Evolutionary conservation across 345 rosid genomes (phyloP).

Genomic region (Geranium rotundifolium): DNA sequence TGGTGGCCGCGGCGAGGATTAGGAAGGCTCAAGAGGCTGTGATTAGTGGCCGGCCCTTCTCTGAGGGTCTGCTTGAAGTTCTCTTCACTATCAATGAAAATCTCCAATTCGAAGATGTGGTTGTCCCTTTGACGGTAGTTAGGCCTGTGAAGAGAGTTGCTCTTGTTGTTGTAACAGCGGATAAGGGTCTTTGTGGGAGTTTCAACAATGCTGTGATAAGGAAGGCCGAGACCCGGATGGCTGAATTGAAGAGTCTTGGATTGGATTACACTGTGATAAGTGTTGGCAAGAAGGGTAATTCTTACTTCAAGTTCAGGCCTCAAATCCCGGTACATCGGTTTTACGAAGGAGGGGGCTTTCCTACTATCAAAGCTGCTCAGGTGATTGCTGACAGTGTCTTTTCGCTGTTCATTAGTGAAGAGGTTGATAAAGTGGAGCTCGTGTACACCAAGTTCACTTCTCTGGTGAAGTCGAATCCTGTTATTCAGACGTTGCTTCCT

Average conservation of each 20-base stretch:
- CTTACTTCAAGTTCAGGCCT: slow-evolving; percentile 51
- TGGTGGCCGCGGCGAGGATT: slow-evolving; percentile 71
- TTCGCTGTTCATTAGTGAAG: slow-evolving; percentile 56
- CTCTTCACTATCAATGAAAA: slow-evolving; percentile 39
- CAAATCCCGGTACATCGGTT: slow-evolving; percentile 32
- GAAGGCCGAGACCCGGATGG: slow-evolving; percentile 43
- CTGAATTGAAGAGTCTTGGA: slow-evolving; percentile 48
- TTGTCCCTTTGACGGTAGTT: slow-evolving; percentile 49
- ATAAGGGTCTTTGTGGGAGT: slow-evolving; percentile 79
- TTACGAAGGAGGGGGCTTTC: slow-evolving; percentile 50
- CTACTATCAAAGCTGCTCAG: slow-evolving; percentile 73
- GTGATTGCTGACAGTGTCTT: slow-evolving; percentile 72
- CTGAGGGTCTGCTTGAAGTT: slow-evolving; percentile 43
- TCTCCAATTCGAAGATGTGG: slow-evolving; percentile 51
- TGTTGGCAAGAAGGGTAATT: slow-evolving; percentile 76
- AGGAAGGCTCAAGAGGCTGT: slow-evolving; percentile 87
- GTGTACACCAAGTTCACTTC: slow-evolving; percentile 75
- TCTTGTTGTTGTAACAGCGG: slow-evolving; percentile 53
- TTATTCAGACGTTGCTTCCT: slow-evolving; percentile 57
- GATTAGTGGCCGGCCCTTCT: slow-evolving; percentile 62
- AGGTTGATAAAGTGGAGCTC: slow-evolving; percentile 84
- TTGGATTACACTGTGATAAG: slow-evolving; percentile 54
- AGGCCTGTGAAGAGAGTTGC: slow-evolving; percentile 77
- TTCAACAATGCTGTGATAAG: slow-evolving; percentile 58
- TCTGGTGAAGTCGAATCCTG: slow-evolving; percentile 64